Evolutionary conservation across 768 basidiomycete species (phyloP), one percentile per base, ranked within the genome.

Genomic region (Daedaleopsis sinensis): DNA sequence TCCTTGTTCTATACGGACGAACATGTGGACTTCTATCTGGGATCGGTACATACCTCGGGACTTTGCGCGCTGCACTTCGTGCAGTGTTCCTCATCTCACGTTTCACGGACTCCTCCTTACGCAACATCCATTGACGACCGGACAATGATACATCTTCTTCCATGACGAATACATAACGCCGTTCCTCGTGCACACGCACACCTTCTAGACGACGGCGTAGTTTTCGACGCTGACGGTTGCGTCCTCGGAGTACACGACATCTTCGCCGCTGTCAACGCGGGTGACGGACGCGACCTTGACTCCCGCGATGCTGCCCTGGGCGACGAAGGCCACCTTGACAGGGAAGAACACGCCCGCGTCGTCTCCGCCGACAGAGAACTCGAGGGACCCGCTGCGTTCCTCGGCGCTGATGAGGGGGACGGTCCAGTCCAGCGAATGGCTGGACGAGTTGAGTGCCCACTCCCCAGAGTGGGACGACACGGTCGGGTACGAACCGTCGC

Each of bases 331-430:
- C 1, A 96, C 88, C 38, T 82, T 81, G 52, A 99, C 93, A 2
- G 96, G 96, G 92, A 98, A 99, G 79, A 97, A 96, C 11, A 83
- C 84, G 4, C 84, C 87, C 0, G 81, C 75, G 64, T 96, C 94
- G 63, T 94, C 91, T 4, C 93, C 94, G 9, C 86, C 87, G 52
- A 94, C 87, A 44, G 83, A 89, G 77, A 98, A 98, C 68, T 98
- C 93, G 67, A 98, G 79, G n/a, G 87, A 91, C 10, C 96, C 96
- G 1, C 88, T 89, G 37, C 84, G 82, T 53, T 87, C 87, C 12
- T 80, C 75, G 0, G 82, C 66, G 4, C 85, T 84, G 63, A 98
- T 80, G 23, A 80, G 73, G 8, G 91, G 84, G 57, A 93, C 87
- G 3, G 83, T 82, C 96, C 96, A 99, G 37, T 93, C 87, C 50